Conservation (phyloP, 441 rosid species). For the Gossypium davidsonii region DNA sequence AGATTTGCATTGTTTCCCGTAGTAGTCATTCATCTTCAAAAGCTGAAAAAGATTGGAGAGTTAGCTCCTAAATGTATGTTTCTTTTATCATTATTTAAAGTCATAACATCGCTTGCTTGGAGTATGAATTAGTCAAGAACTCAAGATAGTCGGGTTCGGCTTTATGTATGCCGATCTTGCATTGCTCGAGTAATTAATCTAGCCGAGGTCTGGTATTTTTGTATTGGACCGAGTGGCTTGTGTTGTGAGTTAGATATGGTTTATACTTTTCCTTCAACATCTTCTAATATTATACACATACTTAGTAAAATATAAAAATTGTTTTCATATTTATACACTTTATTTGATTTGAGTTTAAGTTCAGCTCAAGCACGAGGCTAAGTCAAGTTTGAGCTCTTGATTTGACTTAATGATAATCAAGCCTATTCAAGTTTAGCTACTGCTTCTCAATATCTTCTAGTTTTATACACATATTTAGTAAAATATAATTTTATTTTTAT, state of each 20-base stretch:
- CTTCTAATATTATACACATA: neutral
- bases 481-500: neutral
- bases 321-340: neutral
- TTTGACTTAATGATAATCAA: neutral
- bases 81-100: neutral
- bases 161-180: neutral
- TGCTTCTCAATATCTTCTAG: neutral
- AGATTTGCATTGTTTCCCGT: constrained; percentile 57
- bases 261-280: neutral
- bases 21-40: constrained; percentile 57
- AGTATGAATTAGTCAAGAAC: neutral
- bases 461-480: neutral
- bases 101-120: neutral
- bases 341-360: neutral
- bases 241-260: neutral
- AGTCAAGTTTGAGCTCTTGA: neutral
- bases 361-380: neutral
- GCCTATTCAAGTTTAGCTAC: neutral
- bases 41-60: constrained; percentile 44
- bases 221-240: neutral
- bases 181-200: neutral
- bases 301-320: neutral
- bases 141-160: neutral
- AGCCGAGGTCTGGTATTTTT: neutral
- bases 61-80: constrained; percentile 63